Percentiles rank a stretch among this genome's conserved stretches.
phyloP scores from a whole-genome alignment of 306 rosid genomes.

The Sechiopsis laciniata region DNA sequence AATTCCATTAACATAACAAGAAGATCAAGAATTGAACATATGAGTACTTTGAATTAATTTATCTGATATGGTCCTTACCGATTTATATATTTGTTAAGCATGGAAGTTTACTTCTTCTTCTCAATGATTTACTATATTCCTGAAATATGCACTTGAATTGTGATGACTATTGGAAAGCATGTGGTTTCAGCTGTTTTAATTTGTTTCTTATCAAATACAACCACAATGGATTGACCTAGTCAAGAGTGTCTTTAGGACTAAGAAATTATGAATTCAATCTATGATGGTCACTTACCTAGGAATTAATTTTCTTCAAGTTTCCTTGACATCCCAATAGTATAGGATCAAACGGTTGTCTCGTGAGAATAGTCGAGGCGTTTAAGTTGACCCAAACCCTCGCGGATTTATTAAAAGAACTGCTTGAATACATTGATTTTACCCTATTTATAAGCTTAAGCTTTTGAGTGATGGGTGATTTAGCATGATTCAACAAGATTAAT shows the following conservation, averaged over 20 bases:
- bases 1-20: slow-evolving; percentile 6
- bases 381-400: too few species aligned
- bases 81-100: neutral
- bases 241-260: too few species aligned
- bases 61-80: neutral
- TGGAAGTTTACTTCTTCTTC: slow-evolving; percentile 5
- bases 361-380: too few species aligned
- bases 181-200: slow-evolving; percentile 11
- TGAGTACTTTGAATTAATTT: neutral
- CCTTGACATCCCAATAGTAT: too few species aligned
- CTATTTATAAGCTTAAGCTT: neutral
- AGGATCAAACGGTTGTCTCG: too few species aligned
- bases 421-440: neutral
- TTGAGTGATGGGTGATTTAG: too few species aligned
- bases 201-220: neutral
- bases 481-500: too few species aligned
- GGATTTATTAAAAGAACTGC: neutral
- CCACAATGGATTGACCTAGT: too few species aligned
- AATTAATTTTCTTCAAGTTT: too few species aligned
- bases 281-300: too few species aligned
- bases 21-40: neutral
- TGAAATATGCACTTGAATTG: slow-evolving; percentile 6
- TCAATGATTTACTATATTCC: neutral
- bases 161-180: neutral
- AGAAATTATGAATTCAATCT: too few species aligned